Percentiles rank a stretch among this genome's conserved stretches.
Conservation (phyloP, 345 rosid genomes). For the Arabidopsis thaliana region DNA sequence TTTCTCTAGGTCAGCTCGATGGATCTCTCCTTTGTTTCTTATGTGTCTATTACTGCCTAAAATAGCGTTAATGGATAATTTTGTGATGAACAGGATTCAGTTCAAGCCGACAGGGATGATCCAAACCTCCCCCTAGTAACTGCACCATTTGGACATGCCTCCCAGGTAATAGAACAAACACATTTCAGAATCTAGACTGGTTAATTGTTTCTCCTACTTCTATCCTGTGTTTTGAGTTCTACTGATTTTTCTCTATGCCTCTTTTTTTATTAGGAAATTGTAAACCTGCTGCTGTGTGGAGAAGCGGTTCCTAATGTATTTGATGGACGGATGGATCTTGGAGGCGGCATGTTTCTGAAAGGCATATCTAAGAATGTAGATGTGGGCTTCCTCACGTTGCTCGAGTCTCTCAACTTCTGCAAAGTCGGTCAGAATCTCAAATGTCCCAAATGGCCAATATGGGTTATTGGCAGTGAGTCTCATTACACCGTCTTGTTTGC, state of each 20-base stretch:
- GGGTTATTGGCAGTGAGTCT: conserved; percentile 99
- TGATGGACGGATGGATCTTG: conserved; percentile 96
- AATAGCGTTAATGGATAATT: background rate
- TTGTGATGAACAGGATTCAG: conserved; percentile 57
- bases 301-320: conserved; percentile 97
- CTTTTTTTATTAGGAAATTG: conserved; percentile 78
- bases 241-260: conserved; percentile 22
- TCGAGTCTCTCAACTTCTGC: conserved; percentile 94
- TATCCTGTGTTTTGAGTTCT: conserved; percentile 1
- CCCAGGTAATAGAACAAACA: conserved; percentile 67
- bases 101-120: conserved; percentile 97
- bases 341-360: conserved; percentile 92
- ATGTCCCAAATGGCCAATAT: conserved; percentile 96
- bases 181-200: conserved; percentile 20
- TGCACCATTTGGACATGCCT: conserved; percentile 99
- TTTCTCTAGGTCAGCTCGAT: background rate
- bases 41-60: background rate
- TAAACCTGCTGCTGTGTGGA: conserved; percentile 88
- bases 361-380: conserved; percentile 82
- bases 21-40: conserved; percentile 13
- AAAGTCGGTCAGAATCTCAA: conserved; percentile 95
- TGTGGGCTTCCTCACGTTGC: conserved; percentile 95
- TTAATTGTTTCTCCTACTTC: conserved; percentile 9
- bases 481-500: conserved; percentile 97
- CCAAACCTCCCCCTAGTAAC: conserved; percentile 90